Evolutionary conservation across 2,329 filamentous ascomycete species (phyloP).

Genomic region (Claviceps citrina): DNA sequence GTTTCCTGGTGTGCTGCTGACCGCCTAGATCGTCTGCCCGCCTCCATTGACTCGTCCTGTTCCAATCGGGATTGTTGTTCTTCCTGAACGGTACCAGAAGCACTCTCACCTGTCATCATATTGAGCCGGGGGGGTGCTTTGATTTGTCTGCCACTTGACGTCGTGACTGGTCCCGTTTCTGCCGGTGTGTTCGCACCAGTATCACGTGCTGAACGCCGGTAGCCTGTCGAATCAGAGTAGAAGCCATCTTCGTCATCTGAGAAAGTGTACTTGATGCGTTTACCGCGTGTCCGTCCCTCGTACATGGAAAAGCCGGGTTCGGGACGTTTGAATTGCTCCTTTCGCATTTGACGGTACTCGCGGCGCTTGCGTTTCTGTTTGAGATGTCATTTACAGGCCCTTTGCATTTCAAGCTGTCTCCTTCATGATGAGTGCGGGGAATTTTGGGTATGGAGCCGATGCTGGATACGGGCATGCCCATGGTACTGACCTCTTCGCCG

Average conservation of each 20-base stretch:
- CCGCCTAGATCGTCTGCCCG: slow-evolving; percentile 33
- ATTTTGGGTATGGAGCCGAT: too few relatives aligned
- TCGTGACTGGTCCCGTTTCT: slow-evolving; percentile 50
- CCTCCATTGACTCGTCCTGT: slow-evolving; percentile 25
- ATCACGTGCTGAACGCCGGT: slow-evolving; percentile 57
- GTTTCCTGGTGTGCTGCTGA: slow-evolving; percentile 32
- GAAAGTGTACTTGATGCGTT: slow-evolving; percentile 92
- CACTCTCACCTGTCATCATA: slow-evolving; percentile 39
- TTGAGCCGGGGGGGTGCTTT: slow-evolving; percentile 52
- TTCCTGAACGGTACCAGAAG: slow-evolving; percentile 29
- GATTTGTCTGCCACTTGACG: slow-evolving; percentile 77
- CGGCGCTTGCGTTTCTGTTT: slow-evolving; percentile 74
- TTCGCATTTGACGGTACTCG: slow-evolving; percentile 75
- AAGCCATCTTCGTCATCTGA: slow-evolving; percentile 73
- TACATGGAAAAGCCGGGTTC: slow-evolving; percentile 87
- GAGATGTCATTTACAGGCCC: slow-evolving; percentile 7
- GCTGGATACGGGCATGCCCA: neutral
- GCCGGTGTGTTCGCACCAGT: slow-evolving; percentile 59
- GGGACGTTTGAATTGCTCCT: slow-evolving; percentile 73
- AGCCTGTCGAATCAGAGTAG: slow-evolving; percentile 43
- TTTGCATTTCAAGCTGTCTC: neutral
- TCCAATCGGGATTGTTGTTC: slow-evolving; percentile 26
- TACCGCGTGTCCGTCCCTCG: slow-evolving; percentile 88
- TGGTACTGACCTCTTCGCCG: slow-evolving; percentile 59
- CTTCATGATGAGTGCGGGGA: too few relatives aligned